Evolutionary conservation across 257 asterid genomes (phyloP).

Genomic region (Primulina eburnea): DNA sequence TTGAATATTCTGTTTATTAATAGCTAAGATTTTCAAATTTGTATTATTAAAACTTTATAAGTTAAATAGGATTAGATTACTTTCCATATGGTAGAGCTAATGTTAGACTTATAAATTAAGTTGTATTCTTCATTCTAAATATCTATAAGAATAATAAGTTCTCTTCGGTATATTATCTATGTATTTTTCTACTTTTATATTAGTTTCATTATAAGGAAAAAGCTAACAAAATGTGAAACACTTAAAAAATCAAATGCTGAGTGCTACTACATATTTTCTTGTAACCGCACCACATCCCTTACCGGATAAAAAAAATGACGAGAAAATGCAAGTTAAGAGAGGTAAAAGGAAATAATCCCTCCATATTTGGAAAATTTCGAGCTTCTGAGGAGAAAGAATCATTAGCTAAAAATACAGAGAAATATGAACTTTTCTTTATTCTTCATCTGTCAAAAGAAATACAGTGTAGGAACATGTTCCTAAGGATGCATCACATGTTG

Average conservation of each 20-base stretch:
- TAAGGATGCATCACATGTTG: constrained; percentile 12
- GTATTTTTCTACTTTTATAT: neutral
- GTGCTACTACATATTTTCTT: neutral
- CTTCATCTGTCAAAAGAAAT: neutral
- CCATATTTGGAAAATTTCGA: neutral
- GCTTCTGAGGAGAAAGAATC: neutral
- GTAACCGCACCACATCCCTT: neutral
- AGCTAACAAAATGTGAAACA: constrained; percentile 12
- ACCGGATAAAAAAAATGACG: neutral
- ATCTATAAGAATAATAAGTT: too few species aligned
- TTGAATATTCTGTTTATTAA: too few species aligned
- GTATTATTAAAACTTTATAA: too few species aligned
- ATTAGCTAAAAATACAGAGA: neutral
- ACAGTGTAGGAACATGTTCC: neutral
- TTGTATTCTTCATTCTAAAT: too few species aligned
- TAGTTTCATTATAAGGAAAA: constrained; percentile 14
- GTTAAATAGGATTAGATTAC: too few species aligned
- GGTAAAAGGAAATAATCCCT: neutral
- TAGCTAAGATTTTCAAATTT: too few species aligned
- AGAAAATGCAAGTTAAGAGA: constrained; percentile 6
- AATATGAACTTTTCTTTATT: neutral
- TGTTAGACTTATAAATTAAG: too few species aligned
- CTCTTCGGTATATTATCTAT: too few species aligned
- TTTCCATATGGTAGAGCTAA: too few species aligned
- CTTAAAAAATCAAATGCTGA: constrained; percentile 10